Evolutionary conservation across 2,329 filamentous ascomycete species (phyloP).

Genomic region (Aspergillus clavatus): DNA sequence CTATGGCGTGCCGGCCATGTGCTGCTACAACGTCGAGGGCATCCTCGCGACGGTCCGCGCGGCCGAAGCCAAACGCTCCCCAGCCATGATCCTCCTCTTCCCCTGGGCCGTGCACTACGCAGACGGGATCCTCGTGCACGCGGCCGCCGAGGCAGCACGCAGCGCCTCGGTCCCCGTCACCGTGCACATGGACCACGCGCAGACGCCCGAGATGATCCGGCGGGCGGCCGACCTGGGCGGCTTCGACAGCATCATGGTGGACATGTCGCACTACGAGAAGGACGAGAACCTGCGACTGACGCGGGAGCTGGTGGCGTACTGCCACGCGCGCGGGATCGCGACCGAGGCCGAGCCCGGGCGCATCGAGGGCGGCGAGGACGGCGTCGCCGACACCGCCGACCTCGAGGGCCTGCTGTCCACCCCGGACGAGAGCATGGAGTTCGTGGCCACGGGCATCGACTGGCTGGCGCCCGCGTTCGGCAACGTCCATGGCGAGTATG

Average conservation of each 20-base stretch:
- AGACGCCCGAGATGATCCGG: slow-evolving; percentile 58
- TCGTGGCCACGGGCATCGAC: slow-evolving; percentile 66
- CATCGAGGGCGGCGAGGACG: slow-evolving; percentile 71
- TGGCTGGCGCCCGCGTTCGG: slow-evolving; percentile 71
- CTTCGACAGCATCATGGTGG: slow-evolving; percentile 72
- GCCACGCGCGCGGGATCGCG: slow-evolving; percentile 60
- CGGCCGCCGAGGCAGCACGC: slow-evolving; percentile 53
- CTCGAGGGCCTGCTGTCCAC: slow-evolving; percentile 62
- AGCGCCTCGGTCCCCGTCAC: slow-evolving; percentile 56
- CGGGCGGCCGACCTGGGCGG: slow-evolving; percentile 56
- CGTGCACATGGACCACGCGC: slow-evolving; percentile 63
- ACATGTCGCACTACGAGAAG: slow-evolving; percentile 69
- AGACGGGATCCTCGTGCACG: slow-evolving; percentile 51
- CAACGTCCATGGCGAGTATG: slow-evolving; percentile 72
- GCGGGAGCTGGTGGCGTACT: slow-evolving; percentile 57
- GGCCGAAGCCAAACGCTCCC: slow-evolving; percentile 62
- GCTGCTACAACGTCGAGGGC: slow-evolving; percentile 65
- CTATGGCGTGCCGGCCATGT: slow-evolving; percentile 59
- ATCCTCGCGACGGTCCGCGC: slow-evolving; percentile 65
- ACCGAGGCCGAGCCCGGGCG: slow-evolving; percentile 68
- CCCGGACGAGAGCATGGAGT: slow-evolving; percentile 64
- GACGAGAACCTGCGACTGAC: slow-evolving; percentile 65
- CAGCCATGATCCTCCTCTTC: slow-evolving; percentile 68
- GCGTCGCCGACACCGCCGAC: slow-evolving; percentile 62
- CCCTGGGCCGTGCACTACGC: slow-evolving; percentile 69